Evolutionary conservation across 805 yeast species (phyloP).

Genomic region (Sungouiozyma ichnusensis): DNA sequence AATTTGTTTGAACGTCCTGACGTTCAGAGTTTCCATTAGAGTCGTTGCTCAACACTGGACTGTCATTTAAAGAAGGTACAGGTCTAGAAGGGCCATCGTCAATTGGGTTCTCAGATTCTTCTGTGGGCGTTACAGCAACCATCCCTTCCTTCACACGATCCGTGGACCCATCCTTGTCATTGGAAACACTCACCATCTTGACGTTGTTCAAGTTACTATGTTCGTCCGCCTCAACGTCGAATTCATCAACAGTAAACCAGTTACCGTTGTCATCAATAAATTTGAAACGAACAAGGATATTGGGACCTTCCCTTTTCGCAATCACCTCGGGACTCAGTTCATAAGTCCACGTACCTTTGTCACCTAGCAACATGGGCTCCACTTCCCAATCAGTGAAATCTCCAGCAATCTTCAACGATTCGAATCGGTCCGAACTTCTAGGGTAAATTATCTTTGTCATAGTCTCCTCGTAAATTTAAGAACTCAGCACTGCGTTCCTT

Average conservation of each 20-base stretch:
- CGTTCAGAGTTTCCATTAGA: neutral
- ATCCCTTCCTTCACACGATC: neutral
- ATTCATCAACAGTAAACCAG: conserved; percentile 26
- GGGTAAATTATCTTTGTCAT: conserved; percentile 5
- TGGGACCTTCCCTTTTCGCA: neutral
- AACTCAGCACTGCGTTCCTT: too few species aligned
- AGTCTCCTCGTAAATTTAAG: neutral
- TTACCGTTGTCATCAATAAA: conserved; percentile 19
- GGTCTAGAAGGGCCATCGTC: conserved; percentile 24
- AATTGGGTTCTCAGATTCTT: conserved; percentile 1
- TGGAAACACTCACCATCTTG: conserved; percentile 6
- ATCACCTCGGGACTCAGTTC: conserved; percentile 1
- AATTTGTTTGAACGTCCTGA: neutral
- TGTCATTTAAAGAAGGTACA: conserved; percentile 12
- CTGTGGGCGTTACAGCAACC: neutral
- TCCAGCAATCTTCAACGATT: conserved; percentile 29
- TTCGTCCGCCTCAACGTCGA: conserved; percentile 26
- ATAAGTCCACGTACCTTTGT: conserved; percentile 20
- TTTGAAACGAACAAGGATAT: conserved; percentile 15
- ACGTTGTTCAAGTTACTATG: conserved; percentile 33
- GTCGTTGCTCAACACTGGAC: neutral
- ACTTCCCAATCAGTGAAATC: conserved; percentile 30
- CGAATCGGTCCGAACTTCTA: conserved; percentile 1
- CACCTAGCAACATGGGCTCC: conserved; percentile 9
- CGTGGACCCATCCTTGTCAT: neutral